Evolutionary conservation across 2,329 filamentous ascomycete genomes (phyloP).

Genomic region (Dichotomopilus funicola): DNA sequence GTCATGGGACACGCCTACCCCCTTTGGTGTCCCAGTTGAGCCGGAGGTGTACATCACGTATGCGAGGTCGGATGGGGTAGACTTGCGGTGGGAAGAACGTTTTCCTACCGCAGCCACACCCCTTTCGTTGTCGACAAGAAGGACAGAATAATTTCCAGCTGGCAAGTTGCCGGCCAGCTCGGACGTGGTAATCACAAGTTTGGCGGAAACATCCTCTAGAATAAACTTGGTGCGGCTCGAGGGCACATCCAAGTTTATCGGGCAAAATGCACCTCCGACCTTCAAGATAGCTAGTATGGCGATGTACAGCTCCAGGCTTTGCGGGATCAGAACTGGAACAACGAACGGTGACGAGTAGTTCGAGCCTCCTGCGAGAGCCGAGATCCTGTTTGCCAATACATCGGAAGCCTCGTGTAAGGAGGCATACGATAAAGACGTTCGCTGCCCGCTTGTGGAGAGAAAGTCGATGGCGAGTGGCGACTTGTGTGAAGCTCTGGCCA

Average conservation of each 20-base stretch:
- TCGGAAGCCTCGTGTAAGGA: constrained; percentile 55
- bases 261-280: constrained; percentile 79
- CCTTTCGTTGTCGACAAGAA: constrained; percentile 29
- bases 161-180: constrained; percentile 39
- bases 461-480: constrained; percentile 56
- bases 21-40: constrained; percentile 83
- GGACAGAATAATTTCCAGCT: constrained; percentile 23
- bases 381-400: constrained; percentile 47
- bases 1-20: constrained; percentile 72
- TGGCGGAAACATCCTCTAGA: constrained; percentile 65
- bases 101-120: too few species aligned
- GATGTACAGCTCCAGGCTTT: constrained; percentile 72
- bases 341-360: constrained; percentile 38
- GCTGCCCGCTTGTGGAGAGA: constrained; percentile 41
- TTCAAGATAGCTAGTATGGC: constrained; percentile 71
- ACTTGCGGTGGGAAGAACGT: constrained; percentile 7
- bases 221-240: constrained; percentile 74
- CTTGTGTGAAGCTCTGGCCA: constrained; percentile 37
- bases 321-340: constrained; percentile 70
- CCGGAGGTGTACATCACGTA: constrained; percentile 95
- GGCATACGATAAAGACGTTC: constrained; percentile 50
- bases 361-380: constrained; percentile 21
- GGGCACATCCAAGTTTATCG: constrained; percentile 72
- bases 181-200: constrained; percentile 58
- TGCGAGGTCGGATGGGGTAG: constrained; percentile 47